These are phyloP conservation scores for Apostasia shenzhenica DNA, from an alignment of 106 monocot genomes.

Conservation along the genomic window DNA sequence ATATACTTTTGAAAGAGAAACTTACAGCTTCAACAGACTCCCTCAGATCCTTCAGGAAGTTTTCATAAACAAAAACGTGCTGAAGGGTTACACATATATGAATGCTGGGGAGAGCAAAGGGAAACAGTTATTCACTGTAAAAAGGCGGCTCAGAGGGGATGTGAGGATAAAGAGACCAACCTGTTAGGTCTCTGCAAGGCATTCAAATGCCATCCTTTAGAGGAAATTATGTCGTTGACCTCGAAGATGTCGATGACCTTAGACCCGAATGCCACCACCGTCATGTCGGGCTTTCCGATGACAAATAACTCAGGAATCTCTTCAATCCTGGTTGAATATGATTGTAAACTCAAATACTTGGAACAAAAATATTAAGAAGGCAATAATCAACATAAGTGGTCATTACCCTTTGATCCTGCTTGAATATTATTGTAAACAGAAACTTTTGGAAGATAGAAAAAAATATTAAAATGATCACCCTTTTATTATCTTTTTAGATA, in stretches of 20 bases:
- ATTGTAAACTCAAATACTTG: not conserved
- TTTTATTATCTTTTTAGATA: slow-evolving; percentile 72
- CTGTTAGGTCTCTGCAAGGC: slow-evolving; percentile 94
- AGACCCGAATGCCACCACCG: slow-evolving; percentile 83
- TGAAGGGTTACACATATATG: slow-evolving; percentile 98
- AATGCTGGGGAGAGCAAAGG: slow-evolving; percentile 39
- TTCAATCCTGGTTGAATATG: slow-evolving; percentile 40
- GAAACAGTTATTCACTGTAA: not conserved
- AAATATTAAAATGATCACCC: slow-evolving; percentile 37
- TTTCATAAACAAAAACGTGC: slow-evolving; percentile 48
- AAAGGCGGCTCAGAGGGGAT: not conserved
- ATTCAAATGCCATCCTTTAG: slow-evolving; percentile 94
- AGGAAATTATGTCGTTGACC: slow-evolving; percentile 86
- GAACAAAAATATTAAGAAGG: not conserved
- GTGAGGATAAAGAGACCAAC: slow-evolving; percentile 18
- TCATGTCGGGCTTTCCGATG: slow-evolving; percentile 87
- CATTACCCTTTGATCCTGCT: slow-evolving; percentile 49
- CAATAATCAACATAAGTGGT: no score
- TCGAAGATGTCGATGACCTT: slow-evolving; percentile 76
- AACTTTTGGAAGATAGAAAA: not conserved
- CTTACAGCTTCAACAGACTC: slow-evolving; percentile 70
- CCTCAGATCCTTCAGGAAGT: slow-evolving; percentile 72
- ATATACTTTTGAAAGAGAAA: not conserved
- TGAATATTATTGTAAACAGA: not conserved
- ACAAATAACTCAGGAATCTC: slow-evolving; percentile 74